Conservation (phyloP, 768 basidiomycete genomes). For the Termitomyces sp. region DNA sequence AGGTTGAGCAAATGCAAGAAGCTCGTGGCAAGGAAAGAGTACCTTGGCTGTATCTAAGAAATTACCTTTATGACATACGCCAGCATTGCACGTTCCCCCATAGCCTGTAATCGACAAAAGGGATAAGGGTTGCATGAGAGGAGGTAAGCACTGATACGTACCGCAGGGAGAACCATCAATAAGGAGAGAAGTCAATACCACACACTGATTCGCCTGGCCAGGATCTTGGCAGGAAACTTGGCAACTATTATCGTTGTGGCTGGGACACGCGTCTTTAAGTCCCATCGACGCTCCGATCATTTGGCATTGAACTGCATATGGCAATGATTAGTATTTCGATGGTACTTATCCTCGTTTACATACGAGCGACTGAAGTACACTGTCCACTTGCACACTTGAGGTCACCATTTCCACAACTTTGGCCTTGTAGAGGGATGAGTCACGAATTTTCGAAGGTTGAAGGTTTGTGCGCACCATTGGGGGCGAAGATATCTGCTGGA, state of each 20-base stretch:
- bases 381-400: constrained; percentile 72
- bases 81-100: constrained; percentile 62
- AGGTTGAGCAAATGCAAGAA: constrained; percentile 3
- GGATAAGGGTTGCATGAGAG: constrained; percentile 1
- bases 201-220: constrained; percentile 48
- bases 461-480: constrained; percentile 49
- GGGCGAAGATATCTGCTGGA: constrained; percentile 54
- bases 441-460: not conserved
- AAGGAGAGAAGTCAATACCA: constrained; percentile 64
- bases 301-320: constrained; percentile 56
- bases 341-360: constrained; percentile 21
- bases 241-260: constrained; percentile 58
- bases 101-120: constrained; percentile 39
- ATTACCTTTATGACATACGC: constrained; percentile 56
- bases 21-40: constrained; percentile 5
- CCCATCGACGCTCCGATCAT: constrained; percentile 4
- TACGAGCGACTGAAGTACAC: constrained; percentile 71
- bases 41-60: constrained; percentile 61
- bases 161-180: constrained; percentile 85
- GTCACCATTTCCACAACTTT: constrained; percentile 57
- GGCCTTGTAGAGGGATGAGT: constrained; percentile 31
- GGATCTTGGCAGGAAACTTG: constrained; percentile 82
- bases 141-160: constrained; percentile 23
- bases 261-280: constrained; percentile 41
- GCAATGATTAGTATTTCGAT: not conserved